These are phyloP conservation scores for Gastrolobium bilobum DNA, from an alignment of 306 rosid genomes.

Conservation along the genomic window DNA sequence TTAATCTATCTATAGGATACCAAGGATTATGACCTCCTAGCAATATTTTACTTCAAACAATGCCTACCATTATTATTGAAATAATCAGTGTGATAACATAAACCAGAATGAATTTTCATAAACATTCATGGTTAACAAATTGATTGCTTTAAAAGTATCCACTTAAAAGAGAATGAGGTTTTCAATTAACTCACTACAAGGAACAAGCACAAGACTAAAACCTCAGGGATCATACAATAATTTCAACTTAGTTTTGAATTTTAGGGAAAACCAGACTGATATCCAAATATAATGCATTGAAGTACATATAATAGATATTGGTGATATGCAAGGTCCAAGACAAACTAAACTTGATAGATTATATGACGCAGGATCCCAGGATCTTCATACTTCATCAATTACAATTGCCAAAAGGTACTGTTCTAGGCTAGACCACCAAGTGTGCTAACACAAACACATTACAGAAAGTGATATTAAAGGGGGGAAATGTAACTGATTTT, in stretches of 20 bases:
- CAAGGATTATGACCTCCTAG: constrained; percentile 27
- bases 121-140: constrained; percentile 21
- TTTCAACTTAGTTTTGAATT: not conserved
- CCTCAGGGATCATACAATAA: constrained; percentile 13
- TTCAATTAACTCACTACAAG: constrained; percentile 4
- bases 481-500: not conserved
- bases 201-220: constrained; percentile 31
- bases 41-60: constrained; percentile 37
- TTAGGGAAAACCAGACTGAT: not conserved
- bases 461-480: not conserved
- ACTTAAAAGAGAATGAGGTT: constrained; percentile 30
- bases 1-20: constrained; percentile 17
- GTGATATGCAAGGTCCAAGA: constrained; percentile 18
- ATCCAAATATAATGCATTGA: constrained; percentile 20
- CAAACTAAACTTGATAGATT: constrained; percentile 13
- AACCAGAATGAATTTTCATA: not conserved
- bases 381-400: constrained; percentile 13
- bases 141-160: constrained; percentile 22
- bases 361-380: constrained; percentile 14
- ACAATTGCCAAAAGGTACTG: not conserved
- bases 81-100: constrained; percentile 14
- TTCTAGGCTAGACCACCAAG: not conserved
- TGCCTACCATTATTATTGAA: constrained; percentile 21
- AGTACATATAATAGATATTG: constrained; percentile 23
- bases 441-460: constrained; percentile 7